Evolutionary conservation across 2,329 filamentous ascomycete species (phyloP), one percentile per base, ranked within the genome.

Genomic region (Penicillium sp.): DNA sequence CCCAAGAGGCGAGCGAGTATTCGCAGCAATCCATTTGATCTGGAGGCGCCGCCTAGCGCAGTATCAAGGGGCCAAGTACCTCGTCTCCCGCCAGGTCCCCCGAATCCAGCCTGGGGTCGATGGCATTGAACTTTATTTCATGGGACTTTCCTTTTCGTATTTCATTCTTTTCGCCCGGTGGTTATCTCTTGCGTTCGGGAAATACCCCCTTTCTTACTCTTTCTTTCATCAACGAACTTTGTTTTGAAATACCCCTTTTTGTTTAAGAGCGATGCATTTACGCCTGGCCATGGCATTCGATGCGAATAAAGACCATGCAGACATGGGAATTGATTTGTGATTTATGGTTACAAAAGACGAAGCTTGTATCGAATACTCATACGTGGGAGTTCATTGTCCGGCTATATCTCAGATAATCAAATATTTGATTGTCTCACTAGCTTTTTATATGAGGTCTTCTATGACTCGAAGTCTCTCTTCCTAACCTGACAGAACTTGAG

Each of bases 11-110:
- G 56, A 10, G 50, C 58, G 15, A 70, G 62, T 39, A 64, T 58
- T 17, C 62, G 66, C 27, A 71, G 68, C 48, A 63, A 74, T 30
- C 66, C 70, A 0, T 74, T 72, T 42, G 71, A 74, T 48, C 49
- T 73, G 24, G 68, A 73, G 46, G 33, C 55, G 39, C 58, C 62
- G 7, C 42, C 58, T 15, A 47, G 80, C 61, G 15, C 77, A 75
- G 54, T 59, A 15, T 40, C 37, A 2, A 40, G 18, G 17, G n/a
- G 23, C 27, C 37, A 10, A 13, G n/a, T 9, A 4, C 23, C 37
- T n/a, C 37, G 4, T 3, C 12, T 26, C 8, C 37, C 37, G 21
- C 20, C 21, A 3, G 37, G 23, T 13, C n/a, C n/a, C 6, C 37
- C 37, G n/a, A 27, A 27, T 27, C n/a, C 37, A 17, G 21, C 21